Conservation (phyloP, 257 asterid species). For the Perilla frutescens region DNA sequence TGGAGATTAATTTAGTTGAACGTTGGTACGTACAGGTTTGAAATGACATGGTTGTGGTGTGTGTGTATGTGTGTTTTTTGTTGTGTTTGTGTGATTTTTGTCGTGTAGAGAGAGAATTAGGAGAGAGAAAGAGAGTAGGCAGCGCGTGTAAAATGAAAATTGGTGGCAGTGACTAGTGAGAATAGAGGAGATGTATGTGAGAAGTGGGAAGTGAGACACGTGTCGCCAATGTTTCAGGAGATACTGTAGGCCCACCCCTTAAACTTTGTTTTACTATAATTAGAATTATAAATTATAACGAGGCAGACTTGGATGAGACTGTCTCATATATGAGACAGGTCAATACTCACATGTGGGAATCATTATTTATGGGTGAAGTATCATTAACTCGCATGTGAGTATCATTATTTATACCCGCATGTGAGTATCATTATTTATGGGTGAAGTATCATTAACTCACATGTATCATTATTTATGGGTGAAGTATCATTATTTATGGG, state of each 20-base stretch:
- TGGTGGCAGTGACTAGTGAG: conserved; percentile 40
- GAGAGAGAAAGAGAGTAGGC: conserved; percentile 25
- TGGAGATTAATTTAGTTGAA: too few relatives aligned
- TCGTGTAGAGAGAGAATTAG: not conserved
- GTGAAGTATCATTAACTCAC: too few relatives aligned
- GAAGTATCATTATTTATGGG: too few relatives aligned
- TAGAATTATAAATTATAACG: not conserved
- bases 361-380: too few relatives aligned
- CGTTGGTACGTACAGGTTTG: conserved; percentile 8
- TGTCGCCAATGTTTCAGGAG: conserved; percentile 20
- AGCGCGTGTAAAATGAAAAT: conserved; percentile 27
- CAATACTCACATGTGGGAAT: too few relatives aligned
- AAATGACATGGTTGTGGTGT: conserved; percentile 5
- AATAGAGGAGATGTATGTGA: conserved; percentile 24
- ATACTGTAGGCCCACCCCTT: conserved; percentile 17
- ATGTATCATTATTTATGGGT: too few relatives aligned
- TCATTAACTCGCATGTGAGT: too few relatives aligned
- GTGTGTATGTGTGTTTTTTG: conserved; percentile 17
- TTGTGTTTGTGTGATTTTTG: not conserved
- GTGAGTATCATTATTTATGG: too few relatives aligned
- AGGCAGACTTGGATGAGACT: too few relatives aligned
- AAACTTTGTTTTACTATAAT: conserved; percentile 17
- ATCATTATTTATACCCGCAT: too few relatives aligned
- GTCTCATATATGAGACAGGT: too few relatives aligned
- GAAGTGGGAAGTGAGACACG: conserved; percentile 23